These are phyloP conservation scores for Candida railenensis DNA, from an alignment of 805 yeast genomes.

Conservation along the genomic window DNA sequence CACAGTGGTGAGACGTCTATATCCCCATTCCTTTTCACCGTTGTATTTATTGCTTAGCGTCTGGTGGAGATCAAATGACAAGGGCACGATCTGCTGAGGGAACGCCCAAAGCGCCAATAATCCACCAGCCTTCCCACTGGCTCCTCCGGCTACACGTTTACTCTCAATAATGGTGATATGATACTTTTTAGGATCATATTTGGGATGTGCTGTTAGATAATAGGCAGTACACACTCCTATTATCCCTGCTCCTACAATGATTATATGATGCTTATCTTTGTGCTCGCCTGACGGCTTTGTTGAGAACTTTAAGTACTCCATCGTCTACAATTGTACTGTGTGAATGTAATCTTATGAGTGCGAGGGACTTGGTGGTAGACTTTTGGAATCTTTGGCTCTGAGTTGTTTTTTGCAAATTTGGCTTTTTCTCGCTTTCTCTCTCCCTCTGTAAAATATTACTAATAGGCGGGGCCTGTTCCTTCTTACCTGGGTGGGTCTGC, in stretches of 20 bases:
- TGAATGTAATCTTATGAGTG: no score
- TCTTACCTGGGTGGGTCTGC: no score
- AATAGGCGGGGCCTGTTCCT: no score
- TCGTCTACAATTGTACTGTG: neutral
- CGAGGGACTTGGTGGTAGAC: no score
- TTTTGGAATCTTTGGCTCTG: no score
- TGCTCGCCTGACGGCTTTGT: conserved; percentile 48
- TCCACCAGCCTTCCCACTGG: conserved; percentile 97
- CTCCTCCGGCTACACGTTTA: conserved; percentile 94
- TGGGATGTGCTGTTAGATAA: conserved; percentile 79
- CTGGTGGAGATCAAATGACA: conserved; percentile 83
- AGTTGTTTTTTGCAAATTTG: no score
- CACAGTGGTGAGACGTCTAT: conserved; percentile 82
- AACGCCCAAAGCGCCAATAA: conserved; percentile 94
- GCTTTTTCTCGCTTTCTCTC: no score
- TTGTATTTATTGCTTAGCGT: conserved; percentile 73
- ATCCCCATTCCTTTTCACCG: conserved; percentile 93
- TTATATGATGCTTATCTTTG: conserved; percentile 68
- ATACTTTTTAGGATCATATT: conserved; percentile 66
- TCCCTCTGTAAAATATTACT: no score
- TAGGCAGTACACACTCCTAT: conserved; percentile 95
- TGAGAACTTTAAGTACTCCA: conserved; percentile 29
- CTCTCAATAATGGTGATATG: conserved; percentile 86
- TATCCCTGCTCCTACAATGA: conserved; percentile 93
- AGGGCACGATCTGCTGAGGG: conserved; percentile 89